Conservation (phyloP, 2,329 filamentous ascomycete species). For the Achaetomium macrosporum region DNA sequence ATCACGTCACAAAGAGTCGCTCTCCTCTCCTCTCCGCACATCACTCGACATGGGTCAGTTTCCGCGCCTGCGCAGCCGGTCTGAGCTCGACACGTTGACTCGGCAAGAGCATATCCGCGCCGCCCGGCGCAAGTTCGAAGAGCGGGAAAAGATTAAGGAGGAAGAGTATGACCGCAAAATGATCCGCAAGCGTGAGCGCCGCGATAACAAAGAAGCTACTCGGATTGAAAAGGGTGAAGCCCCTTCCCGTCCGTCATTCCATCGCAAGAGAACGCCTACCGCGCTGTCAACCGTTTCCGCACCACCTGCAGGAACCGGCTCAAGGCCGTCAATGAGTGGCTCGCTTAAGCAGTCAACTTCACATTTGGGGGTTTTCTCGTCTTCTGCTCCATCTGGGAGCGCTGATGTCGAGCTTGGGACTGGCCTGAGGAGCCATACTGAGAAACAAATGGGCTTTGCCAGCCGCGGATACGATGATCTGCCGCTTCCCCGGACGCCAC, state of each 20-base stretch:
- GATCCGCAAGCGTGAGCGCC: slow-evolving; percentile 52
- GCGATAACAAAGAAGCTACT: slow-evolving; percentile 50
- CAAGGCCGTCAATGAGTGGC: background rate
- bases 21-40: slow-evolving; percentile 48
- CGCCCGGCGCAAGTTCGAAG: slow-evolving; percentile 57
- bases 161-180: slow-evolving; percentile 57
- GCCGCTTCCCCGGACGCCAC: slow-evolving; percentile 22
- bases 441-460: slow-evolving; percentile 40
- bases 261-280: slow-evolving; percentile 21
- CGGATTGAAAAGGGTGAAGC: slow-evolving; percentile 43
- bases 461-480: slow-evolving; percentile 43
- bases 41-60: slow-evolving; percentile 52
- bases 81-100: slow-evolving; percentile 50
- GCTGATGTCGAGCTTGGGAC: background rate
- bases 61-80: slow-evolving; percentile 52
- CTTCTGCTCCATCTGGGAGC: background rate
- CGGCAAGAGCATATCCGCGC: slow-evolving; percentile 54
- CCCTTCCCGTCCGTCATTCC: slow-evolving; percentile 8
- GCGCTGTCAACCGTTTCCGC: slow-evolving; percentile 16
- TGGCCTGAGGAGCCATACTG: slow-evolving; percentile 22
- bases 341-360: background rate
- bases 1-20: background rate
- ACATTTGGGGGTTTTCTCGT: background rate
- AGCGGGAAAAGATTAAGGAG: slow-evolving; percentile 55
- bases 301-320: background rate